Evolutionary conservation across 352 stramenopile genomes (phyloP), one percentile per base, ranked within the genome.

Genomic region (Peronospora belbahrii): DNA sequence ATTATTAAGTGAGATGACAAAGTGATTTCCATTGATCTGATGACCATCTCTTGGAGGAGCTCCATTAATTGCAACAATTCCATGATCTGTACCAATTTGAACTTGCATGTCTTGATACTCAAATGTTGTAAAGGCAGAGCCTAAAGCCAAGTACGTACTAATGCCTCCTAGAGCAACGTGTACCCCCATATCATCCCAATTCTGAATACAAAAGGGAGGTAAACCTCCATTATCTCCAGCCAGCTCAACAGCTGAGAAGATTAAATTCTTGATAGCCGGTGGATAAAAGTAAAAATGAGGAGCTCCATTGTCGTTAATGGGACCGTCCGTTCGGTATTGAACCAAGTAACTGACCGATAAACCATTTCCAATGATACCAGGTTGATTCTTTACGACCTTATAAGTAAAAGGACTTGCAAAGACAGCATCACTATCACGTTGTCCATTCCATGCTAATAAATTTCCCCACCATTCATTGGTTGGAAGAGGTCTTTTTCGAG

Each of bases 381-480:
- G 38, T 34, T 71, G 46, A 9, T 51, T 47, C 13, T 55, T 51
- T 31, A 74, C 58, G 11, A 86, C 42, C 33, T 74, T 71, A 56
- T 86, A 74, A 33, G 76, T 77, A 62, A 88, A 90, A 25, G 81
- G 74, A 5, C 72, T 73, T 1, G 71, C 58, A 42, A 88, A 90
- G 36, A 88, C 56, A 33, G 81, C 71, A 42, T 90, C 81, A 23
- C 75, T 86, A 30, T 87, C 75, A 19, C 57, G 65, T 15, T 70
- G 34, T 14, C 56, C 57, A 43, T 83, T 52, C 60, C 61, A 86
- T 6, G 77, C 75, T 14, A 92, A 50, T 34, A 92, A 59, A 45
- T 92, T 92, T 41, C 81, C 81, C 81, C 81, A 92, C 81, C 81
- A 92, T 8, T 76, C 70, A 51, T 92, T 92, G 10, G 81, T 92